Base-by-base conservation (phyloP, 345 rosid genomes). In the Bruguiera gymnorhiza region DNA sequence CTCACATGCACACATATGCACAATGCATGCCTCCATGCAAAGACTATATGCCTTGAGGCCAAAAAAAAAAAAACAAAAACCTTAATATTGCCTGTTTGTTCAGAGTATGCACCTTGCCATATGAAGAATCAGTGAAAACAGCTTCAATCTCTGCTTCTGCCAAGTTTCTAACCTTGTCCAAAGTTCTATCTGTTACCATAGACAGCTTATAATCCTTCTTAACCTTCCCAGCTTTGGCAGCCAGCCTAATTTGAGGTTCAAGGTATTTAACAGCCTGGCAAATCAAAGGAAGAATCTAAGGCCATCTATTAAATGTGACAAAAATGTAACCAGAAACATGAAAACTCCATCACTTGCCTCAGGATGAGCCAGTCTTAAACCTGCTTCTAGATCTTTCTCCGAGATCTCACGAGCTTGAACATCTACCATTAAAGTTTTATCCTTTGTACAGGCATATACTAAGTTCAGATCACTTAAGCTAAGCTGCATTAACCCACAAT, bases 351-450 rank as follows among this genome's bases (percentile, higher is more conserved):
- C 16, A 83, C 76, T 39, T 56, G 89, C 99, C 91, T 95, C 99
- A 8, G 90, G 97, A 85, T 95, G 99, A 56, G 97, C 99, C 80
- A 87, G 79, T 79, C 97, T 87, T 75, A 95, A 78, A 32, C 88
- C 97, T 71, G 96, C 91, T 84, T 89, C 88, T 26, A 95, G 73
- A 83, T 95, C 97, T 74, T 84, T 90, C 77, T 95, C 97, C 23
- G 94, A 73, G 74, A 95, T 92, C 78, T 86, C 96, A 64, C 86
- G 82, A 73, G 97, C 82, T 83, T 92, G 96, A 39, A 90, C 99
- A 80, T 95, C 99, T 70, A 92, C 88, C 99, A 95, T 92, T 85
- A 95, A 82, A 67, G 97, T 90, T 75, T 92, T 92, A 62, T 90
- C 97, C 83, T 78, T 90, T 71, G 96, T 92, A 82, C 99, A 95